Percentiles rank a stretch among this genome's conserved stretches.
phyloP scores from a whole-genome alignment of 768 basidiomycete species.

The Cystofilobasidium macerans region DNA sequence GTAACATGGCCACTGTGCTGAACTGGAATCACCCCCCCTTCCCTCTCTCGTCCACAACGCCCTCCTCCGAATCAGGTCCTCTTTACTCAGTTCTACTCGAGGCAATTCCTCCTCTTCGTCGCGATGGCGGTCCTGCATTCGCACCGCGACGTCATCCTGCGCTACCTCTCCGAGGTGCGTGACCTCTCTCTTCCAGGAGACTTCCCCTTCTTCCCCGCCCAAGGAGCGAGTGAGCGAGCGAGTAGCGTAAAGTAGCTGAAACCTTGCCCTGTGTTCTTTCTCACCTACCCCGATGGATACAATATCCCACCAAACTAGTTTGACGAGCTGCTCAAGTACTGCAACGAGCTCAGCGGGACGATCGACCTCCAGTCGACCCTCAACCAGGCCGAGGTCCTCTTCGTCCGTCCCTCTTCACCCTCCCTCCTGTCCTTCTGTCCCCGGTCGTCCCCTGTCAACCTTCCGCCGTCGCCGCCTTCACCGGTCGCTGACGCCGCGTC shows the following conservation, averaged over 20 bases:
- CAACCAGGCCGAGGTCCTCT: conserved; percentile 92
- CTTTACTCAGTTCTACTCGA: conserved; percentile 64
- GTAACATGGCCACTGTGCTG: background rate
- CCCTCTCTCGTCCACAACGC: background rate
- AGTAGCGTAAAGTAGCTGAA: no score
- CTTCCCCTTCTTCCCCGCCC: no score
- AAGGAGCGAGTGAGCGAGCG: no score
- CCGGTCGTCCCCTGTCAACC: no score
- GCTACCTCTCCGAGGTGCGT: conserved; percentile 72
- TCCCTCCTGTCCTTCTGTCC: no score
- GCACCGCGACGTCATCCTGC: conserved; percentile 85
- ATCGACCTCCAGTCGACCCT: conserved; percentile 94
- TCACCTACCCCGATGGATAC: no score
- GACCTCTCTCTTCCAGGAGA: conserved; percentile 23
- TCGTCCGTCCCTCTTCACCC: conserved; percentile 40
- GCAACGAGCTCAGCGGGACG: conserved; percentile 57
- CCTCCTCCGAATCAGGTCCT: conserved; percentile 29
- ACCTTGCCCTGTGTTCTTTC: no score
- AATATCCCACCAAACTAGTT: conserved; percentile 26
- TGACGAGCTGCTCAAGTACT: conserved; percentile 54
- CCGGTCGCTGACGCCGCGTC: background rate
- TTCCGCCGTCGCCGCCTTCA: no score
- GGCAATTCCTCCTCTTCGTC: conserved; percentile 79
- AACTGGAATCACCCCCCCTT: no score
- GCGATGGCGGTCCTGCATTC: conserved; percentile 89